Conservation (phyloP, 148 eudicot species). For the Silene uniflora region DNA sequence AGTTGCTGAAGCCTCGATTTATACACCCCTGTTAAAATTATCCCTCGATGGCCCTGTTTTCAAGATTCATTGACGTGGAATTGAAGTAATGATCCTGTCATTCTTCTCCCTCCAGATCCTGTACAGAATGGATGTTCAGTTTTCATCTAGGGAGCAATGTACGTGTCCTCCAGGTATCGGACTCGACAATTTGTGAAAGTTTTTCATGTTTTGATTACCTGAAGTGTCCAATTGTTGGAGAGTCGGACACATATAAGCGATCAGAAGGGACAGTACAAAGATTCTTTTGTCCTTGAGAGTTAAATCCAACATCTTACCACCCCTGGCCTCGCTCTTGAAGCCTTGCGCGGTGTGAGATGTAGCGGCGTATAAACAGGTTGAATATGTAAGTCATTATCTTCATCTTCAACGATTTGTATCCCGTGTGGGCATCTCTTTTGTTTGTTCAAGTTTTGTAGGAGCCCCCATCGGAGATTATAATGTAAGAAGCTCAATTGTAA, state of each 20-base stretch:
- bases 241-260: not conserved
- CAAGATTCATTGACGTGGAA: not conserved
- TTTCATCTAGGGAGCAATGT: slow-evolving; percentile 8
- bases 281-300: slow-evolving; percentile 5
- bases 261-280: not conserved
- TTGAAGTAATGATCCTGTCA: slow-evolving; percentile 1
- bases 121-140: slow-evolving; percentile 14
- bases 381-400: not conserved
- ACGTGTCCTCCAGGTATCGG: not conserved
- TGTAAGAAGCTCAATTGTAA: slow-evolving; percentile 11
- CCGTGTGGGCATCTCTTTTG: slow-evolving; percentile 12
- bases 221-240: not conserved
- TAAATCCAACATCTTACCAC: slow-evolving; percentile 2
- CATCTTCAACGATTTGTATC: not conserved
- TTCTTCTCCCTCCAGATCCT: not conserved
- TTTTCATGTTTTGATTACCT: not conserved
- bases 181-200: not conserved
- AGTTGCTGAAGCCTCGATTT: not conserved
- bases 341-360: slow-evolving; percentile 17
- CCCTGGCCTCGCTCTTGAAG: not conserved
- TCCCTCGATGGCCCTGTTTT: not conserved
- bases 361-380: not conserved
- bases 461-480: not conserved
- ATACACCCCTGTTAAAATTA: not conserved
- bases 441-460: not conserved